phyloP scores from a whole-genome alignment of 352 stramenopile species.

The Pythium phragmiticola region DNA sequence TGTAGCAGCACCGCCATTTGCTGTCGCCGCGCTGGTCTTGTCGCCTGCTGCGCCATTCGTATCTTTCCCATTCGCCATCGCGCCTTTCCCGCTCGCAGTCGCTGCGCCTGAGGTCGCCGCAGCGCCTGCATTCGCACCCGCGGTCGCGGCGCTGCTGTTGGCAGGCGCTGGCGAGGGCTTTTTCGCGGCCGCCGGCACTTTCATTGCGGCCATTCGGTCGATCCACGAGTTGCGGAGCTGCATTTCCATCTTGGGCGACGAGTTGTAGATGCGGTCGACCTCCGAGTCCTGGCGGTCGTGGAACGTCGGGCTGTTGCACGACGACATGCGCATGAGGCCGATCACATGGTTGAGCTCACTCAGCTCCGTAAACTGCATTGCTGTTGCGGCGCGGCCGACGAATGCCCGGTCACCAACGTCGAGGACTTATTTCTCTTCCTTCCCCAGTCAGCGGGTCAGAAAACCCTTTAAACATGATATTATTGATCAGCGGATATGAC shows the following conservation, averaged over 20 bases:
- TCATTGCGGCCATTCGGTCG: slow-evolving; percentile 82
- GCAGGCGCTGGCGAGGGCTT: slow-evolving; percentile 40
- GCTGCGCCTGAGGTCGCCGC: background rate
- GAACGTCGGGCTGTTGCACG: slow-evolving; percentile 87
- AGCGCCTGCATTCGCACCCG: background rate
- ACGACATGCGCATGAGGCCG: slow-evolving; percentile 71
- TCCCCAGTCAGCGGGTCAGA: background rate
- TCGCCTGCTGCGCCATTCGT: slow-evolving; percentile 14
- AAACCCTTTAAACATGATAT: background rate
- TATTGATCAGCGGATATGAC: background rate
- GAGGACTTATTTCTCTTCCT: background rate
- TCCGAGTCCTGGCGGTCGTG: slow-evolving; percentile 89
- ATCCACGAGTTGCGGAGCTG: slow-evolving; percentile 88
- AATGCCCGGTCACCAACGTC: background rate
- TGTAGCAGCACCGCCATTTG: slow-evolving; percentile 3
- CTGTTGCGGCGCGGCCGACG: background rate
- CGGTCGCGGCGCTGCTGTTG: background rate
- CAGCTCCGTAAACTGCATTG: slow-evolving; percentile 89
- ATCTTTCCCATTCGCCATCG: slow-evolving; percentile 18
- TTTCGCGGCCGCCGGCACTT: slow-evolving; percentile 45
- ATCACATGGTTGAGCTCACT: slow-evolving; percentile 86
- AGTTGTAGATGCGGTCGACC: slow-evolving; percentile 89
- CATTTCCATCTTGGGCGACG: slow-evolving; percentile 86
- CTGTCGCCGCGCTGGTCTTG: background rate
- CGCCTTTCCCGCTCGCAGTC: slow-evolving; percentile 5